Percentiles rank a stretch among this genome's conserved stretches.
Conservation (phyloP, 139 green algal species). For the Spirogloea muscicola region DNA sequence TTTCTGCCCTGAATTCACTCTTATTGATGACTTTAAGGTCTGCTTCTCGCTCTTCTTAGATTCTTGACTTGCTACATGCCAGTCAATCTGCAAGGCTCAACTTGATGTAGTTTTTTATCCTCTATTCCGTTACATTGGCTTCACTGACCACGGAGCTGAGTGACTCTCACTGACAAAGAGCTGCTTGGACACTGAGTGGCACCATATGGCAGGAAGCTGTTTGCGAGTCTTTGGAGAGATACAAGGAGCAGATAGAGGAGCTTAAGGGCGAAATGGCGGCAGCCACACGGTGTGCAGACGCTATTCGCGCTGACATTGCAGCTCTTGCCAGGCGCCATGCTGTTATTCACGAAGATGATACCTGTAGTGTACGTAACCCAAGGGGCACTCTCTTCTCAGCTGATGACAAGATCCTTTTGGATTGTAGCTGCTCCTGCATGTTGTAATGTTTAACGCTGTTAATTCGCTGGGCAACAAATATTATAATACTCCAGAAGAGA, state of each 20-base stretch:
- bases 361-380: constrained; percentile 9
- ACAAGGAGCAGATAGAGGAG: constrained; percentile 75
- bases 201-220: constrained; percentile 61
- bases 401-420: too few relatives aligned
- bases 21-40: constrained; percentile 90
- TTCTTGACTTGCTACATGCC: too few relatives aligned
- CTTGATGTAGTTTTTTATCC: not conserved
- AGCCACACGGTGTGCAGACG: constrained; percentile 72
- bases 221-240: constrained; percentile 77
- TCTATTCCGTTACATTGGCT: not conserved
- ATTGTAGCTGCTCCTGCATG: too few relatives aligned
- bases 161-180: not conserved
- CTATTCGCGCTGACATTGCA: constrained; percentile 55
- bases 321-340: constrained; percentile 48
- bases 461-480: too few relatives aligned
- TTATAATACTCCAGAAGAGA: too few relatives aligned
- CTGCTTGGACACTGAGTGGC: not conserved
- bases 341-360: constrained; percentile 7
- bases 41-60: too few relatives aligned
- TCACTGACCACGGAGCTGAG: not conserved
- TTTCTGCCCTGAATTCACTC: constrained; percentile 93
- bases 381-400: too few relatives aligned
- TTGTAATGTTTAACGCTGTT: too few relatives aligned
- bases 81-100: too few relatives aligned
- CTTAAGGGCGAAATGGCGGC: constrained; percentile 61